Base-by-base conservation (phyloP, 257 asterid species). In the Solanum arcanum region DNA sequence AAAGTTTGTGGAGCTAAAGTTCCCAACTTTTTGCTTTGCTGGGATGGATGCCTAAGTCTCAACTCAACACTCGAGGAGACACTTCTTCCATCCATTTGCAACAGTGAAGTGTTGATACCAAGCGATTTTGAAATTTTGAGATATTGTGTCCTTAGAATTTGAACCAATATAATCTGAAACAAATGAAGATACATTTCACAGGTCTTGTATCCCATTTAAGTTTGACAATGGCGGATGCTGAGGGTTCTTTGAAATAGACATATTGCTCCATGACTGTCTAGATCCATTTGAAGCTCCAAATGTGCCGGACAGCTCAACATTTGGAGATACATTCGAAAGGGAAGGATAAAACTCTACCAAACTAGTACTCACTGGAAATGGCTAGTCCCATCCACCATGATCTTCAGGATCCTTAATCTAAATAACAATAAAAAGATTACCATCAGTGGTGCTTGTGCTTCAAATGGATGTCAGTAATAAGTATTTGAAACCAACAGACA, bases 381-480 rank as follows among this genome's bases (percentile, higher is more conserved):
- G 93, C 97, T 94, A 94, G 88, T 92, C 97, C 97, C 94, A 94
- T 89, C 92, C 94, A 77, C 87, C 86, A 86, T 90, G 88, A 86
- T 93, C 94, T 86, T 91, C 95, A 86, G 91, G 88, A 88, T 87
- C 74, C 92, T 92, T 89, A 88, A 91, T 89, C 97, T 93, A 89
- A 90, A 89, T 90, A 80, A 88, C 12, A 77, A 88, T 87, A 74
- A 86, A 90, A 86, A 89, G 82, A 86, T 83, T 75, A 90, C 85
- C 86, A 88, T 73, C 70, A 80, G 83, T 85, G 66, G 27, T 82
- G 70, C 15, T 68, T 75, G 87, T 90, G 91, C 93, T 88, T 90
- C 91, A 89, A 81, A 89, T 33, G 73, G 87, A 90, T 39, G 86
- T 72, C 87, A 85, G 29, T 78, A 56, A 76, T 60, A 87, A 78